Base-by-base conservation (phyloP, 2,329 filamentous ascomycete genomes). In the Claviceps quebecensis region DNA sequence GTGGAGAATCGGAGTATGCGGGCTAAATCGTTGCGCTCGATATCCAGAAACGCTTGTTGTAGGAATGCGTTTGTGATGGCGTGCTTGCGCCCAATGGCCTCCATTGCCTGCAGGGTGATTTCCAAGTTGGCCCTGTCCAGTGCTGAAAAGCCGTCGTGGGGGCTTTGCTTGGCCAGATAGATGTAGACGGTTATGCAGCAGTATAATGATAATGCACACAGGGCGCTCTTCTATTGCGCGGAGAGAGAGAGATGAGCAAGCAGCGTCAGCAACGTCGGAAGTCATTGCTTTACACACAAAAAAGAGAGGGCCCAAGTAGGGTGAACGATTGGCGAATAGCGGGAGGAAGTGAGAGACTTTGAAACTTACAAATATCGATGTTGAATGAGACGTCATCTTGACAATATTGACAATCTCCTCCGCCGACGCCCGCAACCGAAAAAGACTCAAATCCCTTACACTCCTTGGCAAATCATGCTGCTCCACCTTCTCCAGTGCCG, bases 351-450 rank as follows among this genome's bases (percentile, higher is more conserved):
- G 8, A 6, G 8, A 44, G 22, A 29, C 43, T 16, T 4, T 2
- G 23, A 7, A 7, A 59, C 84, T 69, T 75, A 91, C 86, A 53
- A 76, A 73, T 36, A 76, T 72, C 51, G 84, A 66, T 60, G 85
- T 82, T 41, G 83, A 69, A 61, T 91, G 84, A 56, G 80, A 82
- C 36, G 87, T 82, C 68, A 87, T 77, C 52, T 84, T 84, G 75
- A 95, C 84, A 48, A 95, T 87, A 54, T 80, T 86, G 17, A 86
- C 81, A 53, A 95, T 86, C 62, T 95, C 88, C 48, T 87, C 83
- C 0, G 90, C 89, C 13, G 91, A 85, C 34, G 87, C 83, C 47
- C 85, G 77, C 56, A 89, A 83, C 49, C 89, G 77, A 29, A 80
- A 74, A 57, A 87, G 81, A 60, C 86, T 90, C 52, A 83, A 78